Base-by-base conservation (phyloP, 768 basidiomycete genomes). In the Phaffia tasmanica region DNA sequence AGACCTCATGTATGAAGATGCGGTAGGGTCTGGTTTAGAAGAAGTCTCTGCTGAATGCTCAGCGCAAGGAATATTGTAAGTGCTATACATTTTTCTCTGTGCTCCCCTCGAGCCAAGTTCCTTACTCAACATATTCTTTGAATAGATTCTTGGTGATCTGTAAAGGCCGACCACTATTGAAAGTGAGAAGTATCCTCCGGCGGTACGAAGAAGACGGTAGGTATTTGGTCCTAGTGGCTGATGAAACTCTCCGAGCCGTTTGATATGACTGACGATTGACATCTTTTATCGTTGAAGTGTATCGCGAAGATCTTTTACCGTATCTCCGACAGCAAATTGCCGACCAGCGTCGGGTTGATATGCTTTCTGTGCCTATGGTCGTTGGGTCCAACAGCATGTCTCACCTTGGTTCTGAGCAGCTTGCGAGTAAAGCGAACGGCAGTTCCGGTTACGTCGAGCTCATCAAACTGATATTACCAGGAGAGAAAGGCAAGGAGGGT, bases 21-120 rank as follows among this genome's bases (percentile, higher is more conserved):
- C 32, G 19, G 63, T 68, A 30, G 29, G 54, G 18, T 56, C 68
- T 21, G 35, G 16, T 25, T 6, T 50, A 65, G 73, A 75, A 48
- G 72, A 74, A 46, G 70, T 73, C 21, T 69, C 70, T 51, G 69
- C 63, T 11, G 72, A 71, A 9, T 71, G 73, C 49, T 53, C 71
- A 3, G 65, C 70, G 14, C 74, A 75, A 47, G 73, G 73, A 4
- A 72, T 75, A n/a, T 67, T 73, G 32, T 75, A 64, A 59, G 65
- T 75, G 54, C 70, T 72, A 49, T 71, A 72, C 25, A 70, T 70
- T 48, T 71, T 71, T 60, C 65, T 11, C 11, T n/a, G 61, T 32
- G 30, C 23, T 4, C 3, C 7, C 54, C 42, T 3, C 27, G 16
- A 27, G 19, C 23, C 7, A 11, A 3, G 8, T 15, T 35, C 5